Percentiles rank a stretch among this genome's conserved stretches.
phyloP scores from a whole-genome alignment of 1,284 basidiomycete genomes.

The Rhizoctonia solani region DNA sequence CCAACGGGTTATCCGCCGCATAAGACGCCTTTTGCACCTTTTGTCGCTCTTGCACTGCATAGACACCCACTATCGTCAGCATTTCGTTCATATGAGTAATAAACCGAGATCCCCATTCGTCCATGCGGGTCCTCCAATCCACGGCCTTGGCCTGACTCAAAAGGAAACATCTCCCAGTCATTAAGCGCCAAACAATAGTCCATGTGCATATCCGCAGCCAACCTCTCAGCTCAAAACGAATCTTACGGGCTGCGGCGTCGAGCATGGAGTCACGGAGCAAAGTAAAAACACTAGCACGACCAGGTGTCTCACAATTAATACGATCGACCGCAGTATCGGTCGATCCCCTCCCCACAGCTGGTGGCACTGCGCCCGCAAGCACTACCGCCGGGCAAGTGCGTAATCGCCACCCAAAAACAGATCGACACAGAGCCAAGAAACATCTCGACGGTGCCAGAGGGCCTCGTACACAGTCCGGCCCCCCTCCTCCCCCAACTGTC shows the following conservation, averaged over 20 bases:
- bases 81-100: neutral
- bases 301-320: neutral
- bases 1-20: constrained; percentile 73
- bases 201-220: constrained; percentile 31
- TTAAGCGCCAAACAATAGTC: constrained; percentile 15
- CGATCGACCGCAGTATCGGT: constrained; percentile 28
- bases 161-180: constrained; percentile 5
- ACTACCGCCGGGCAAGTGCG: neutral
- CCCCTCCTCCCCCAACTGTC: too few relatives aligned
- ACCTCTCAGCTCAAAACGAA: neutral
- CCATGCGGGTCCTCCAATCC: neutral
- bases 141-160: neutral
- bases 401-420: neutral
- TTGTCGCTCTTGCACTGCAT: constrained; percentile 64
- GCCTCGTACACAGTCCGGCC: constrained; percentile 20
- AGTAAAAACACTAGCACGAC: neutral
- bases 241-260: neutral
- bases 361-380: constrained; percentile 35
- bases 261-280: constrained; percentile 9
- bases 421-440: constrained; percentile 23
- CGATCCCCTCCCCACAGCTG: neutral
- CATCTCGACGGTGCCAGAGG: constrained; percentile 15
- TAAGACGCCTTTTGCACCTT: constrained; percentile 75
- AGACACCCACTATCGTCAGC: constrained; percentile 4
- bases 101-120: neutral